Conservation (phyloP, 2,329 filamentous ascomycete genomes). For the Pestalotiopsis sp. region DNA sequence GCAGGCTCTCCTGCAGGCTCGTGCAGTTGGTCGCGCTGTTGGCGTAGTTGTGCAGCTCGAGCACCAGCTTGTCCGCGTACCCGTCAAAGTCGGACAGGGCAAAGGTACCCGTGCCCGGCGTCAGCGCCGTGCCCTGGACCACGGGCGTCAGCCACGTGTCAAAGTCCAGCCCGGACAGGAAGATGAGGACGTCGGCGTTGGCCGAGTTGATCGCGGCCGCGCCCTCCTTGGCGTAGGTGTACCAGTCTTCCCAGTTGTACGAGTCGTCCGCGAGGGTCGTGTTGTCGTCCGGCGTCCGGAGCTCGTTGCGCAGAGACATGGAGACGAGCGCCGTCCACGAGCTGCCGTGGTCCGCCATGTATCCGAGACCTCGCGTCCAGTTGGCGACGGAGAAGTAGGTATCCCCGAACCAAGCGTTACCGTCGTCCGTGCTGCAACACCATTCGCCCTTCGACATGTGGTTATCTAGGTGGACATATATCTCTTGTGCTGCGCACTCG, state of each 20-base stretch:
- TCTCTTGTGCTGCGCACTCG: conserved; percentile 55
- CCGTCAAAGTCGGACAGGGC: conserved; percentile 47
- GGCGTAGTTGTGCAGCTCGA: conserved; percentile 65
- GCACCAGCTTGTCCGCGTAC: conserved; percentile 56
- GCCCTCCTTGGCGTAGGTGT: conserved; percentile 50
- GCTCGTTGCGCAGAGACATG: conserved; percentile 58
- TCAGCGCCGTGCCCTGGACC: conserved; percentile 48
- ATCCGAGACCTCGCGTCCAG: conserved; percentile 62
- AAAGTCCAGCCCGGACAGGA: conserved; percentile 61
- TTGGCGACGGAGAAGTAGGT: conserved; percentile 58
- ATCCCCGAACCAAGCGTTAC: conserved; percentile 66
- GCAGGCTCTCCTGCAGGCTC: conserved; percentile 47
- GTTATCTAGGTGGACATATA: conserved; percentile 64
- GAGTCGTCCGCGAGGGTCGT: conserved; percentile 31
- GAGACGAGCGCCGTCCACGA: conserved; percentile 49
- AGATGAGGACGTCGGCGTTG: conserved; percentile 56
- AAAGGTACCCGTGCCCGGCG: conserved; percentile 48
- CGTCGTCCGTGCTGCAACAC: conserved; percentile 58
- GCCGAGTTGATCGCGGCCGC: conserved; percentile 51
- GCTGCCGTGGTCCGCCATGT: conserved; percentile 61
- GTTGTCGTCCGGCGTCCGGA: conserved; percentile 45
- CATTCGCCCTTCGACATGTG: conserved; percentile 61
- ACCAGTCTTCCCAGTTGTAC: conserved; percentile 62
- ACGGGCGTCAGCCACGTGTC: conserved; percentile 58
- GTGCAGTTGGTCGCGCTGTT: conserved; percentile 50